A percentile compares a stretch with the other conserved stretches of the same genome.
These are phyloP conservation scores for Neofusicoccum parvum DNA, from an alignment of 2,329 filamentous ascomycete species.

Conservation along the genomic window DNA sequence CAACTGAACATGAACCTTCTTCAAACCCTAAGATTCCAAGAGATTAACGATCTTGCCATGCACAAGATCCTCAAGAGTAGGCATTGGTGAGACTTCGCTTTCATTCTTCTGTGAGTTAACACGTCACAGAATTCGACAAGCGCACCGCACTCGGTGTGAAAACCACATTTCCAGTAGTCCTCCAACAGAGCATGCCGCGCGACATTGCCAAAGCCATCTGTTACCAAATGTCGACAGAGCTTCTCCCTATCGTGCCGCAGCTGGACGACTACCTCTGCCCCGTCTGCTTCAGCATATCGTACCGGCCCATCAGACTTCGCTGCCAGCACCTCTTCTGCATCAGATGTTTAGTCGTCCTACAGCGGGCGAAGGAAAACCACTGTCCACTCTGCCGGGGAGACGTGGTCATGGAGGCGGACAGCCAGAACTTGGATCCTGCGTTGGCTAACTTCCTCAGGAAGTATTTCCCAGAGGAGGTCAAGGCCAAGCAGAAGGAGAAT, in stretches of 20 bases:
- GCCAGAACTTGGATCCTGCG: conserved; percentile 63
- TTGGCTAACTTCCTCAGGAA: conserved; percentile 70
- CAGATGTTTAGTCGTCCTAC: conserved; percentile 78
- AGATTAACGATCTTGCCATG: conserved; percentile 77
- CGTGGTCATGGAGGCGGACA: conserved; percentile 70
- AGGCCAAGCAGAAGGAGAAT: conserved; percentile 63
- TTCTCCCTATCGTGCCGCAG: conserved; percentile 75
- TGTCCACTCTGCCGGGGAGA: conserved; percentile 78
- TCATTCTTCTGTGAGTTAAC: background rate
- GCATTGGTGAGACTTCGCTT: conserved; percentile 28
- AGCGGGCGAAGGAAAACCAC: conserved; percentile 65
- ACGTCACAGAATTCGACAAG: conserved; percentile 76
- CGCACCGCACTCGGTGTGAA: conserved; percentile 73
- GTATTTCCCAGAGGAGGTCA: conserved; percentile 77
- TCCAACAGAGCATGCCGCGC: conserved; percentile 63
- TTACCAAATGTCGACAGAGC: conserved; percentile 70
- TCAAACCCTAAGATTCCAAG: conserved; percentile 80
- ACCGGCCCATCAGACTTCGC: conserved; percentile 74
- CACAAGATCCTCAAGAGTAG: conserved; percentile 82
- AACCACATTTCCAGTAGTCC: conserved; percentile 60
- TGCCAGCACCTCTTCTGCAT: conserved; percentile 84
- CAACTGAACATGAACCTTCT: conserved; percentile 74
- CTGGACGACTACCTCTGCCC: conserved; percentile 84
- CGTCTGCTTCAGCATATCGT: conserved; percentile 77
- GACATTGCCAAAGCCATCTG: conserved; percentile 75